Conservation (phyloP, 768 basidiomycete species). For the Chalciporus pseudorubinellus region DNA sequence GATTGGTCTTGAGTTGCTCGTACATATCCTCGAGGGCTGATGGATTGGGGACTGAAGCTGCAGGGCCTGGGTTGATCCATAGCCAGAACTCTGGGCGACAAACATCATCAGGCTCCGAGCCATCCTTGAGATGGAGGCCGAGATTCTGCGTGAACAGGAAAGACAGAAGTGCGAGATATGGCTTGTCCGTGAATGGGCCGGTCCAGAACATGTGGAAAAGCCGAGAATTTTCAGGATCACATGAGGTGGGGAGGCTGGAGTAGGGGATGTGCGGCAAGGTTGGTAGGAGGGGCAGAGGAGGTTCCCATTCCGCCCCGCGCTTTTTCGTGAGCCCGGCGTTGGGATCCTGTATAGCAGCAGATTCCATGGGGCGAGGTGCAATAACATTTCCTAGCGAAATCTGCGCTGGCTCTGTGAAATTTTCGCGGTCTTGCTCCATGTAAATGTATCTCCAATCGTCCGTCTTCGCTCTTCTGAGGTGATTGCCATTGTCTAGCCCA, state of each 20-base stretch:
- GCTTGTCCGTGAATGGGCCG: constrained; percentile 97
- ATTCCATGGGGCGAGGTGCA: constrained; percentile 28
- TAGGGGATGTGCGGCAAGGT: constrained; percentile 55
- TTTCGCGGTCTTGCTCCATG: constrained; percentile 53
- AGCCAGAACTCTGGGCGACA: constrained; percentile 96
- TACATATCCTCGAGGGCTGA: constrained; percentile 81
- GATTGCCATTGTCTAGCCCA: constrained; percentile 79
- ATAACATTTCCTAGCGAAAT: constrained; percentile 33
- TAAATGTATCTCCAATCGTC: constrained; percentile 90
- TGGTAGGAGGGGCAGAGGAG: constrained; percentile 42
- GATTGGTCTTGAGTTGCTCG: constrained; percentile 73
- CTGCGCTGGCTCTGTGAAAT: constrained; percentile 36
- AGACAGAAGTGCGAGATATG: constrained; percentile 90
- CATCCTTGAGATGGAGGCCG: constrained; percentile 67
- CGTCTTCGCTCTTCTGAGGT: constrained; percentile 69
- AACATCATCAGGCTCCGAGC: constrained; percentile 32
- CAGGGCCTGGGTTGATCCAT: constrained; percentile 99
- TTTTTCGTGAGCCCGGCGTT: constrained; percentile 58
- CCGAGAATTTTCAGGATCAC: constrained; percentile 82
- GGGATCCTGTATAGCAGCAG: constrained; percentile 40
- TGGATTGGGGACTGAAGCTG: constrained; percentile 84
- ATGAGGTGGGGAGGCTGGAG: constrained; percentile 56
- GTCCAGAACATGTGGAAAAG: constrained; percentile 99
- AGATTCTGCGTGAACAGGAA: constrained; percentile 96
- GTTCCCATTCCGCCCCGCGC: constrained; percentile 62